A percentile compares a stretch with the other conserved stretches of the same genome.
phyloP scores from a whole-genome alignment of 2,329 filamentous ascomycete species.

The Cryphonectria japonica region DNA sequence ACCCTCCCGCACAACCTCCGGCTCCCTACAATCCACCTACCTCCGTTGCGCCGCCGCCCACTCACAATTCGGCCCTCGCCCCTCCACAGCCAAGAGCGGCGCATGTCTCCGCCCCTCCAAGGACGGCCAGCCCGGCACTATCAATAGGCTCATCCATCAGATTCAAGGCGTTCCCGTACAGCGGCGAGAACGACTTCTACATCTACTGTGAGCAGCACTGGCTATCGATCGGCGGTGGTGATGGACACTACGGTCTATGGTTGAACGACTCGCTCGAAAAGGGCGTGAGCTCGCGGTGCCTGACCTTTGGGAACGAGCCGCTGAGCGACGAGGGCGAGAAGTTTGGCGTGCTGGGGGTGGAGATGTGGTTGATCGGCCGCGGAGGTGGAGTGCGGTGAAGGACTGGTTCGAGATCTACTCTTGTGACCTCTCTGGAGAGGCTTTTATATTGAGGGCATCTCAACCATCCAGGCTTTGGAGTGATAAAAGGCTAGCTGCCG shows the following conservation, averaged over 20 bases:
- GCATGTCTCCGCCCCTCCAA: constrained; percentile 8
- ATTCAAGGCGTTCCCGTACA: constrained; percentile 97
- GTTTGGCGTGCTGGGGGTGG: constrained; percentile 88
- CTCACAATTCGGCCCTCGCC: constrained; percentile 6
- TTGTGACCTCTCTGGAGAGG: background rate
- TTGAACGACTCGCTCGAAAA: constrained; percentile 83
- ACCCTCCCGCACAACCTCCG: constrained; percentile 33
- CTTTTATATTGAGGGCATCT: background rate
- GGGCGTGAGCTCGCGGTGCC: constrained; percentile 81
- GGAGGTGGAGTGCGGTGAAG: constrained; percentile 22
- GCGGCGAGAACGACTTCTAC: constrained; percentile 94
- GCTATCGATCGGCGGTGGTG: constrained; percentile 82
- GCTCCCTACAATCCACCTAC: background rate
- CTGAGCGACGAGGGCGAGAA: constrained; percentile 91
- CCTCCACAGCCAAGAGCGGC: constrained; percentile 1
- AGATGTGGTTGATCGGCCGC: constrained; percentile 86
- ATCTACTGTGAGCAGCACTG: constrained; percentile 89
- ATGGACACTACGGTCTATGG: constrained; percentile 93
- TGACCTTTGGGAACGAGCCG: constrained; percentile 93
- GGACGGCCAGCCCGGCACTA: constrained; percentile 36
- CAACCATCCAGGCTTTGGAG: background rate
- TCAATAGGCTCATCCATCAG: constrained; percentile 75
- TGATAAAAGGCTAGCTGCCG: background rate
- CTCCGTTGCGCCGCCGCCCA: background rate
- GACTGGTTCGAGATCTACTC: background rate